A percentile compares a stretch with the other conserved stretches of the same genome.
Evolutionary conservation across 768 basidiomycete species (phyloP).

Genomic region (Rhodotorula graminis): DNA sequence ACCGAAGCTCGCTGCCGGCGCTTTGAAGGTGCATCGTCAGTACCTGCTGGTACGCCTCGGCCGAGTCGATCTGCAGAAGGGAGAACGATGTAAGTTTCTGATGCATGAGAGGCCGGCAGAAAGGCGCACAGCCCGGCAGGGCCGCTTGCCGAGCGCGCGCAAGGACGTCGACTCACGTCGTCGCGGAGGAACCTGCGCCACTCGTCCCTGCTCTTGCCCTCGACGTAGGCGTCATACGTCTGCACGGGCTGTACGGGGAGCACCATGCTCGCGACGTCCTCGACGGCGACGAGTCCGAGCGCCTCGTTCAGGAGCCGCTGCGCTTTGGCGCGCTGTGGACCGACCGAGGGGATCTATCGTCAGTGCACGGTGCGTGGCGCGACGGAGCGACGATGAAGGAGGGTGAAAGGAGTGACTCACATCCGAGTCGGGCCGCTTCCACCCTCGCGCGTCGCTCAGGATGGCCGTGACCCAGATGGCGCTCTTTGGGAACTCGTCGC

Average conservation of each 20-base stretch:
- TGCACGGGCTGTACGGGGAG: constrained; percentile 28
- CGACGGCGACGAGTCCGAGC: constrained; percentile 15
- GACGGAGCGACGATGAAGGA: too few relatives aligned
- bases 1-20: constrained; percentile 30
- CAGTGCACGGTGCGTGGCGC: too few relatives aligned
- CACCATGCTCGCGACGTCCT: constrained; percentile 21
- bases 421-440: constrained; percentile 25
- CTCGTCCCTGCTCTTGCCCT: background rate
- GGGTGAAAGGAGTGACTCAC: background rate
- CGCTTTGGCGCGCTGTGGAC: constrained; percentile 18
- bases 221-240: background rate
- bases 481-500: constrained; percentile 32
- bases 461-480: constrained; percentile 21
- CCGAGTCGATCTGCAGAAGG: constrained; percentile 3
- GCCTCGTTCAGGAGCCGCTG: constrained; percentile 24
- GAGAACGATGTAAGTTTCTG: too few relatives aligned
- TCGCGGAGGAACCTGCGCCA: constrained; percentile 15
- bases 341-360: too few relatives aligned
- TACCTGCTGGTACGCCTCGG: constrained; percentile 5
- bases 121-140: too few relatives aligned
- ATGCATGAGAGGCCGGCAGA: too few relatives aligned
- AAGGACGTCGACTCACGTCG: constrained; percentile 16
- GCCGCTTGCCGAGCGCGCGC: too few relatives aligned
- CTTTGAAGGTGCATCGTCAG: constrained; percentile 12
- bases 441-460: constrained; percentile 4